Percentiles rank a stretch among this genome's conserved stretches.
These are phyloP conservation scores for Suaeda aralocaspica DNA, from an alignment of 148 eudicot genomes.

Conservation along the genomic window DNA sequence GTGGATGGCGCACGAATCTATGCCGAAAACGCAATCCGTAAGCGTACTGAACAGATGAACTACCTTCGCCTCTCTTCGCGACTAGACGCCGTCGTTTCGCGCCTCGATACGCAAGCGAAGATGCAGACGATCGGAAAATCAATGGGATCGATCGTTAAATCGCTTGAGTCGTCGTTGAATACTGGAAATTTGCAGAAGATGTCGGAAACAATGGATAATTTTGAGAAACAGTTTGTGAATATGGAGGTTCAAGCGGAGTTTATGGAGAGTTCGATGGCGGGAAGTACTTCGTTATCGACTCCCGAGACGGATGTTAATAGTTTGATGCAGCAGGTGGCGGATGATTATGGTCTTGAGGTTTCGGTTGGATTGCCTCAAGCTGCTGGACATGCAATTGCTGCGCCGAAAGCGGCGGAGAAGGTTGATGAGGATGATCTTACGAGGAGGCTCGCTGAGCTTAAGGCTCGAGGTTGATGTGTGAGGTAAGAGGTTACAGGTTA, in stretches of 20 bases:
- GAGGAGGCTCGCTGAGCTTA: slow-evolving; percentile 35
- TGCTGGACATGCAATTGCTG: slow-evolving; percentile 32
- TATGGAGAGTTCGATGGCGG: slow-evolving; percentile 37
- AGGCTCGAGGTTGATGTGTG: slow-evolving; percentile 29
- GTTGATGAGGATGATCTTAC: slow-evolving; percentile 35
- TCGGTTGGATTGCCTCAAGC: slow-evolving; percentile 31
- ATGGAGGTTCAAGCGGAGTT: slow-evolving; percentile 38
- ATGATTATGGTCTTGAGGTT: slow-evolving; percentile 36
- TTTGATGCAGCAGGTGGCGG: slow-evolving; percentile 38
- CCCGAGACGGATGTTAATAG: slow-evolving; percentile 29
- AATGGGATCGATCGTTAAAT: slow-evolving; percentile 30
- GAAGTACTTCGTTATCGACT: slow-evolving; percentile 32
- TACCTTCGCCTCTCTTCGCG: slow-evolving; percentile 30
- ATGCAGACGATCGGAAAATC: slow-evolving; percentile 27
- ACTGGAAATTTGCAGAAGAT: slow-evolving; percentile 33
- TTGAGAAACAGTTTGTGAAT: slow-evolving; percentile 36
- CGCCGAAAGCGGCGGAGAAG: slow-evolving; percentile 26
- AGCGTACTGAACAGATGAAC: slow-evolving; percentile 35
- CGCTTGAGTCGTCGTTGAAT: slow-evolving; percentile 27
- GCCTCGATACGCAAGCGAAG: slow-evolving; percentile 33
- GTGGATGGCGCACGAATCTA: slow-evolving; percentile 34
- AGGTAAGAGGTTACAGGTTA: slow-evolving; percentile 8
- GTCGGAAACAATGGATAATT: slow-evolving; percentile 31
- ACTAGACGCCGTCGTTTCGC: slow-evolving; percentile 23
- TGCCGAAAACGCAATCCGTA: slow-evolving; percentile 35